A percentile compares a stretch with the other conserved stretches of the same genome.
Evolutionary conservation across 208 protist genomes (phyloP).

Genomic region (Trypanosomatidae sp.): DNA sequence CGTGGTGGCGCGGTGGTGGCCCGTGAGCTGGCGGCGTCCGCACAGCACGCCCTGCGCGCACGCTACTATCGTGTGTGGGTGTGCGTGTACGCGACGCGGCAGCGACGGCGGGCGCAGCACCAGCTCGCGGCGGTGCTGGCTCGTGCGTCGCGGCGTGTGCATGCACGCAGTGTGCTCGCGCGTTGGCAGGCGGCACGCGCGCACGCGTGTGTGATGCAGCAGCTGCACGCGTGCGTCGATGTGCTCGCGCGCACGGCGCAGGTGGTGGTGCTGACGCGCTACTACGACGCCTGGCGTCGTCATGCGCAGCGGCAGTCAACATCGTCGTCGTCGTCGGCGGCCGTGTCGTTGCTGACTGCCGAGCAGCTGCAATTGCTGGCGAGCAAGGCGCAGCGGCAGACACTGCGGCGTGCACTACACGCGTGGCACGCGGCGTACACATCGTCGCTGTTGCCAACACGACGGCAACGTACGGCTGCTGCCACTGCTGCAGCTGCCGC

Average conservation of each 20-base stretch:
- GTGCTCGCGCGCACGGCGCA: constrained; percentile 10
- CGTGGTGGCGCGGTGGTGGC: constrained; percentile 6
- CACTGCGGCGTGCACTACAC: constrained; percentile 14
- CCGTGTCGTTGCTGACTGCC: background rate
- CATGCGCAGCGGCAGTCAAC: background rate
- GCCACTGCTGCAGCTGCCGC: too few species aligned
- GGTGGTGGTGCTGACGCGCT: constrained; percentile 4
- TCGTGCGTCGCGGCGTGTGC: too few species aligned
- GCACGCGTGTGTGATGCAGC: constrained; percentile 3
- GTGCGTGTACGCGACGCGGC: constrained; percentile 45
- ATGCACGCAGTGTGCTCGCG: too few species aligned
- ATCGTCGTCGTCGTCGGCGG: background rate
- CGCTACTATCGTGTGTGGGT: constrained; percentile 57
- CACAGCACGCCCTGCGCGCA: constrained; percentile 6
- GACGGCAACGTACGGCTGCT: too few species aligned
- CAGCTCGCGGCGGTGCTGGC: constrained; percentile 22
- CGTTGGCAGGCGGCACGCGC: constrained; percentile 24
- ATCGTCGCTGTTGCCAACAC: too few species aligned
- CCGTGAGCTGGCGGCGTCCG: constrained; percentile 1
- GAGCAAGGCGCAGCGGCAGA: constrained; percentile 26
- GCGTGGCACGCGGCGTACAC: too few species aligned
- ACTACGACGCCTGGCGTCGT: constrained; percentile 9
- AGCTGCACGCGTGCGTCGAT: constrained; percentile 2
- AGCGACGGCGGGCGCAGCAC: constrained; percentile 27
- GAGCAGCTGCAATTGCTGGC: constrained; percentile 18